Percentiles rank a stretch among this genome's conserved stretches.
These are phyloP conservation scores for Phytopythium delawarense DNA, from an alignment of 352 stramenopile species.

Conservation along the genomic window DNA sequence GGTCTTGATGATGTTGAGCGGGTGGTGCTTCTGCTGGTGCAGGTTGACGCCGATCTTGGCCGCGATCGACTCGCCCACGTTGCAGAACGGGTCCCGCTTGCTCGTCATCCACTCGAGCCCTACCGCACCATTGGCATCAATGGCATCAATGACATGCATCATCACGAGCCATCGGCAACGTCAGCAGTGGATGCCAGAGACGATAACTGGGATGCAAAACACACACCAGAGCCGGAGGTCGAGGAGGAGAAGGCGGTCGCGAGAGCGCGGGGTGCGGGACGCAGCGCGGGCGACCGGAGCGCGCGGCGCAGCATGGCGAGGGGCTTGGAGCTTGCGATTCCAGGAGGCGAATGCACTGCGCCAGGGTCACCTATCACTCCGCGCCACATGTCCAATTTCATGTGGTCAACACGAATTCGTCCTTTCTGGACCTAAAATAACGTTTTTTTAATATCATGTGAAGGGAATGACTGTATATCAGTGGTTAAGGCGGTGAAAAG, in stretches of 20 bases:
- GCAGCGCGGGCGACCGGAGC: constrained; percentile 4
- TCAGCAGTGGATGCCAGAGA: too few species aligned
- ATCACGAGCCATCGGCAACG: too few species aligned
- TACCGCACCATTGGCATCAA: constrained; percentile 9
- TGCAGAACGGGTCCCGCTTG: constrained; percentile 79
- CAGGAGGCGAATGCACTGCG: neutral
- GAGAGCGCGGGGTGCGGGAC: constrained; percentile 9
- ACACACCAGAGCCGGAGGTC: constrained; percentile 1
- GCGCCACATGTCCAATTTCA: neutral
- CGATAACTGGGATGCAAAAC: neutral
- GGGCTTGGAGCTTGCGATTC: neutral
- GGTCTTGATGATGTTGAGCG: constrained; percentile 92
- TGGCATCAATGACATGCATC: neutral
- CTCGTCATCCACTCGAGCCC: constrained; percentile 78
- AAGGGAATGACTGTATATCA: neutral
- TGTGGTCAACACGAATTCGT: neutral
- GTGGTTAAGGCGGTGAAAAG: neutral
- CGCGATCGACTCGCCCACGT: constrained; percentile 81
- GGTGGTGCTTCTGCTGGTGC: constrained; percentile 82
- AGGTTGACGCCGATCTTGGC: constrained; percentile 88
- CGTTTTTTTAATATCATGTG: too few species aligned
- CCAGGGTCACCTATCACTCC: neutral
- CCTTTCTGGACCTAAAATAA: neutral
- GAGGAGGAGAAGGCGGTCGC: constrained; percentile 1
- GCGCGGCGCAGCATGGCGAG: constrained; percentile 5